Percentiles rank a stretch among this genome's conserved stretches.
phyloP scores from a whole-genome alignment of 1,139 yeast genomes.

The Pichia sp. region DNA sequence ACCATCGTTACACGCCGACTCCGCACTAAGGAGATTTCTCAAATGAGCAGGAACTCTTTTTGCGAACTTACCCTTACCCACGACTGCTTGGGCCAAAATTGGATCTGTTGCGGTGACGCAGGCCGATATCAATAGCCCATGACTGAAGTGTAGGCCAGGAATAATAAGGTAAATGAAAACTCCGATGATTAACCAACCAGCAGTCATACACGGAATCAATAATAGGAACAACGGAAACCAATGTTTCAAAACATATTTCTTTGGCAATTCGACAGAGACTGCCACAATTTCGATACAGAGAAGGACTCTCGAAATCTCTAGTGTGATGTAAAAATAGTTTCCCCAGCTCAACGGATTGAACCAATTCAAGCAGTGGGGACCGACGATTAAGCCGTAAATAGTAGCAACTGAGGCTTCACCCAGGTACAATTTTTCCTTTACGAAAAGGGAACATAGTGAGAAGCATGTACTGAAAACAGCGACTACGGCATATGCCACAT shows the following conservation, averaged over 20 bases:
- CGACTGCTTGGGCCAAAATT: slow-evolving; percentile 95
- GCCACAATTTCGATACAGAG: slow-evolving; percentile 93
- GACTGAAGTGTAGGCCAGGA: slow-evolving; percentile 75
- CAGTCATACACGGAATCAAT: slow-evolving; percentile 88
- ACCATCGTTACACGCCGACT: slow-evolving; percentile 96
- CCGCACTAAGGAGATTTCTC: slow-evolving; percentile 84
- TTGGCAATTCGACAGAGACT: slow-evolving; percentile 94
- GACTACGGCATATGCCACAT: slow-evolving; percentile 87
- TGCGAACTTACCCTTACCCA: slow-evolving; percentile 97
- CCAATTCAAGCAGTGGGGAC: slow-evolving; percentile 91
- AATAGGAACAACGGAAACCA: slow-evolving; percentile 80
- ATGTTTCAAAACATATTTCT: slow-evolving; percentile 86
- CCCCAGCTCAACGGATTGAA: slow-evolving; percentile 91
- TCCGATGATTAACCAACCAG: slow-evolving; percentile 88
- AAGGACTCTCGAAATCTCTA: slow-evolving; percentile 85
- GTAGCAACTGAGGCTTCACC: slow-evolving; percentile 97
- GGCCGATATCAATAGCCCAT: slow-evolving; percentile 77
- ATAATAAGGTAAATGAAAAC: slow-evolving; percentile 79
- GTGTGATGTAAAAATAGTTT: slow-evolving; percentile 75
- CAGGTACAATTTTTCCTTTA: slow-evolving; percentile 81
- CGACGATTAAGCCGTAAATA: slow-evolving; percentile 83
- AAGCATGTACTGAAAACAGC: slow-evolving; percentile 87
- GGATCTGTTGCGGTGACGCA: slow-evolving; percentile 98
- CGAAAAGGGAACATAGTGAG: slow-evolving; percentile 84
- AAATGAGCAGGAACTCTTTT: slow-evolving; percentile 94